These are phyloP conservation scores for Hypoxylon sp. DNA, from an alignment of 2,329 filamentous ascomycete species.

Conservation along the genomic window DNA sequence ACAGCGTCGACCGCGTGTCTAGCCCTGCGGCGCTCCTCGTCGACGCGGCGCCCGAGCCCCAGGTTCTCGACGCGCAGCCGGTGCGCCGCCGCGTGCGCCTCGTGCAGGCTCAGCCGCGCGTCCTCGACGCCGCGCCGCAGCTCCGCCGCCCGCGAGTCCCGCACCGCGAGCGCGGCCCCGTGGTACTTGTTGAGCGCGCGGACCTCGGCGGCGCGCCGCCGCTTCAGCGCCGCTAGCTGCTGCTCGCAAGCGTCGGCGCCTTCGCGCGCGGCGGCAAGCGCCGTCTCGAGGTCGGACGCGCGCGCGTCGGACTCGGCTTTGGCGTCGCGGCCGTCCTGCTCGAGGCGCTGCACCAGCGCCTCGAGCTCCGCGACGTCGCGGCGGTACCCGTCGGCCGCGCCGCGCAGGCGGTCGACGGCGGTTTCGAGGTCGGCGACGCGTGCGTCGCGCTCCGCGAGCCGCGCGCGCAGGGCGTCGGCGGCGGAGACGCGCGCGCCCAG, in stretches of 20 bases:
- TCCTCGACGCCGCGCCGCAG: conserved; percentile 58
- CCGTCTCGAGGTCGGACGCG: conserved; percentile 54
- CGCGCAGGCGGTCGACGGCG: conserved; percentile 58
- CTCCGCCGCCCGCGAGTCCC: conserved; percentile 60
- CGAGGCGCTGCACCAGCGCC: conserved; percentile 57
- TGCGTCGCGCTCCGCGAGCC: conserved; percentile 52
- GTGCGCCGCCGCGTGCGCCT: conserved; percentile 57
- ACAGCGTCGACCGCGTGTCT: conserved; percentile 57
- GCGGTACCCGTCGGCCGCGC: conserved; percentile 60
- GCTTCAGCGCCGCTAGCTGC: conserved; percentile 48
- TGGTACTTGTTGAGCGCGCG: conserved; percentile 51
- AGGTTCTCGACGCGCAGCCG: conserved; percentile 57
- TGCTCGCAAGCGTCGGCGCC: conserved; percentile 50
- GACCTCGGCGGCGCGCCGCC: conserved; percentile 39
- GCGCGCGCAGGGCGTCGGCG: conserved; percentile 56
- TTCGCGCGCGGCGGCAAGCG: conserved; percentile 53
- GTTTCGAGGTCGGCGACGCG: conserved; percentile 58
- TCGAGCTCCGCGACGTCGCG: conserved; percentile 64
- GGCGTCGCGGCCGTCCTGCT: conserved; percentile 49
- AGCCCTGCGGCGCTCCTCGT: conserved; percentile 51
- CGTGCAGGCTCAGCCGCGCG: conserved; percentile 50
- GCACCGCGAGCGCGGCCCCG: conserved; percentile 57
- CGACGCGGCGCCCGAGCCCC: conserved; percentile 47
- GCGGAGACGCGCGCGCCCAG: conserved; percentile 60
- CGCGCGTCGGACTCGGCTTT: conserved; percentile 41